Conservation (phyloP, 805 yeast genomes). For the Hanseniaspora singularis region DNA sequence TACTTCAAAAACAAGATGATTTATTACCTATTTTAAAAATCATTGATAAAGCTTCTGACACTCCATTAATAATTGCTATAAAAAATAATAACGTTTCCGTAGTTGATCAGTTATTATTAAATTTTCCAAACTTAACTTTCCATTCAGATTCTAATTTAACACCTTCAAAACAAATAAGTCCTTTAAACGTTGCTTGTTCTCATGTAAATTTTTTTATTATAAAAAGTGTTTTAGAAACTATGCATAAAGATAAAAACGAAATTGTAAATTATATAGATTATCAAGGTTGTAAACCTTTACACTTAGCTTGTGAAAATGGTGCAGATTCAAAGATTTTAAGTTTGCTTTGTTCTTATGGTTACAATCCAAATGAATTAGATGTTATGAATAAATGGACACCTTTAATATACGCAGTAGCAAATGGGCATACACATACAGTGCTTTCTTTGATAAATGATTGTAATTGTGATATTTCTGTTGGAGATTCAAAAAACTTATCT, state of each 20-base stretch:
- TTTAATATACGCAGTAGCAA: conserved; percentile 75
- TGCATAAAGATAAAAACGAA: conserved; percentile 17
- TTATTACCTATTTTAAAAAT: conserved; percentile 28
- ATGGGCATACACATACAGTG: conserved; percentile 66
- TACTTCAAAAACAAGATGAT: not conserved
- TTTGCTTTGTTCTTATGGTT: conserved; percentile 57
- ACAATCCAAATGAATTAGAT: conserved; percentile 66
- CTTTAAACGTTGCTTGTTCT: conserved; percentile 79
- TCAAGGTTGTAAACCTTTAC: conserved; percentile 80
- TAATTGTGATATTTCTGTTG: conserved; percentile 56
- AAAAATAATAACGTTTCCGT: conserved; percentile 50
- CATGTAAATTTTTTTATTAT: conserved; percentile 66
- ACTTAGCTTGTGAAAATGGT: conserved; percentile 79
- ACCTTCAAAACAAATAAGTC: conserved; percentile 36
- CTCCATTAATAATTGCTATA: conserved; percentile 73
- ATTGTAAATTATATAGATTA: conserved; percentile 43
- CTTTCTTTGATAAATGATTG: conserved; percentile 48
- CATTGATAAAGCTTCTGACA: conserved; percentile 62
- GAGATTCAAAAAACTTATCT: conserved; percentile 68
- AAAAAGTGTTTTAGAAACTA: conserved; percentile 40
- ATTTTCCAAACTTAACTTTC: conserved; percentile 37
- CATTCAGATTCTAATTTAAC: conserved; percentile 37
- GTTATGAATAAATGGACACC: conserved; percentile 91
- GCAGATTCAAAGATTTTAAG: conserved; percentile 52
- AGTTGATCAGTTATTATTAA: conserved; percentile 36